Conservation (phyloP, 2,329 filamentous ascomycete species). For the Mariannaea elegans region DNA sequence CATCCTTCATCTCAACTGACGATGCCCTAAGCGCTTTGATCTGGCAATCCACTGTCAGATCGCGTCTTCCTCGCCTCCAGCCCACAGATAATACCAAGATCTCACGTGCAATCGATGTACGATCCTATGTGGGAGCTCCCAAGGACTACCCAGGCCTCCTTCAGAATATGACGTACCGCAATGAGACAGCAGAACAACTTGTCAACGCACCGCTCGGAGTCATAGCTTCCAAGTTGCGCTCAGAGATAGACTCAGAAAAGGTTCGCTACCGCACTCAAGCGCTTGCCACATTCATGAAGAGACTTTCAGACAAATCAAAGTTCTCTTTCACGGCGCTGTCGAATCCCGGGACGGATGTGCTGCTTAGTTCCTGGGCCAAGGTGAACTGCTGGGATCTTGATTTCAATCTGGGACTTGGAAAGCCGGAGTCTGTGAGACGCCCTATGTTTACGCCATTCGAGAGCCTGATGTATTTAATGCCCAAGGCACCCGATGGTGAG, state of each 20-base stretch:
- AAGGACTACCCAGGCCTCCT: constrained; percentile 57
- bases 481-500: constrained; percentile 52
- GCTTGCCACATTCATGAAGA: constrained; percentile 51
- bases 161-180: constrained; percentile 56
- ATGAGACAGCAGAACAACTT: constrained; percentile 41
- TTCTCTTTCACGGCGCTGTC: constrained; percentile 48
- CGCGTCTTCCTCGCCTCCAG: constrained; percentile 48
- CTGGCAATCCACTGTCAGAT: constrained; percentile 56
- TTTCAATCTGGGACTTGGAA: constrained; percentile 57
- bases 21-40: constrained; percentile 61
- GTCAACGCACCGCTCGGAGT: constrained; percentile 43
- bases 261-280: constrained; percentile 49
- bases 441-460: constrained; percentile 57
- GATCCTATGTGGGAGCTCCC: constrained; percentile 52
- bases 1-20: constrained; percentile 59
- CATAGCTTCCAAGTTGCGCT: constrained; percentile 51
- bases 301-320: constrained; percentile 45
- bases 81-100: constrained; percentile 42
- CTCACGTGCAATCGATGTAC: constrained; percentile 59
- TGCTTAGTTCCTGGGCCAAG: constrained; percentile 65
- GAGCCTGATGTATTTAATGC: constrained; percentile 60
- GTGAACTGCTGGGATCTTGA: constrained; percentile 55
- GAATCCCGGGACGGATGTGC: constrained; percentile 53
- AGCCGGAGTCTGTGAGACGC: constrained; percentile 56
- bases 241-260: constrained; percentile 46